Conservation (phyloP, 2,329 filamentous ascomycete genomes). For the Pseudonectria buxi region DNA sequence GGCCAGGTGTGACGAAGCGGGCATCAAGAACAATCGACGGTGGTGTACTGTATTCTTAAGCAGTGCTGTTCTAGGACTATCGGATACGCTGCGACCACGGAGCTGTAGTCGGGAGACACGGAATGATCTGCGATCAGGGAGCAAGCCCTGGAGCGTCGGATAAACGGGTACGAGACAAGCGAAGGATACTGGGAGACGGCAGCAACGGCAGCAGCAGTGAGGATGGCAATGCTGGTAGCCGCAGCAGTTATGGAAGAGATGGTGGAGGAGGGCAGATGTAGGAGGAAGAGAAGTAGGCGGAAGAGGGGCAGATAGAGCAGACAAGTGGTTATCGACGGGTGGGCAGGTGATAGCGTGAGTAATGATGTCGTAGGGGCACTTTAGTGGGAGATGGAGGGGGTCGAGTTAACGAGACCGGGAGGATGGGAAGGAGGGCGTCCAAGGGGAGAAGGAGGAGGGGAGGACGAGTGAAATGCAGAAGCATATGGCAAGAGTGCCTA, state of each 20-base stretch:
- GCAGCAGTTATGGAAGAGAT: too few species aligned
- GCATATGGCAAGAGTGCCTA: slow-evolving; percentile 3
- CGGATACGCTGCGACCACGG: slow-evolving; percentile 21
- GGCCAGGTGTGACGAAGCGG: slow-evolving; percentile 4
- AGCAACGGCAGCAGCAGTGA: too few species aligned
- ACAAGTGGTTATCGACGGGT: too few species aligned
- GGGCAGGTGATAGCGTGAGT: too few species aligned
- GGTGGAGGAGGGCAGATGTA: too few species aligned
- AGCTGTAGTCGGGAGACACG: slow-evolving; percentile 18
- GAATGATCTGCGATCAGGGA: slow-evolving; percentile 16
- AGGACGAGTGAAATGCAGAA: neutral
- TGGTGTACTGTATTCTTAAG: slow-evolving; percentile 15
- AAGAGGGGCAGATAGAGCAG: too few species aligned
- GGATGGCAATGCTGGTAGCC: too few species aligned
- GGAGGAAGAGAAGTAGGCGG: too few species aligned
- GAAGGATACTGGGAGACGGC: too few species aligned
- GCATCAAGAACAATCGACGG: slow-evolving; percentile 14
- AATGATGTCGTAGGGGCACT: too few species aligned
- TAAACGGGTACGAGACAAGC: too few species aligned
- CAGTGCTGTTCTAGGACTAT: slow-evolving; percentile 23
- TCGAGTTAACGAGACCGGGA: slow-evolving; percentile 10
- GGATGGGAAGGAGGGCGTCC: slow-evolving; percentile 18
- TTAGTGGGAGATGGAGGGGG: neutral
- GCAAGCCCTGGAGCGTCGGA: slow-evolving; percentile 4
- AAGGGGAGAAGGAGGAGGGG: slow-evolving; percentile 13